phyloP scores from a whole-genome alignment of 2,329 filamentous ascomycete species.

The Monosporascus sp. region DNA sequence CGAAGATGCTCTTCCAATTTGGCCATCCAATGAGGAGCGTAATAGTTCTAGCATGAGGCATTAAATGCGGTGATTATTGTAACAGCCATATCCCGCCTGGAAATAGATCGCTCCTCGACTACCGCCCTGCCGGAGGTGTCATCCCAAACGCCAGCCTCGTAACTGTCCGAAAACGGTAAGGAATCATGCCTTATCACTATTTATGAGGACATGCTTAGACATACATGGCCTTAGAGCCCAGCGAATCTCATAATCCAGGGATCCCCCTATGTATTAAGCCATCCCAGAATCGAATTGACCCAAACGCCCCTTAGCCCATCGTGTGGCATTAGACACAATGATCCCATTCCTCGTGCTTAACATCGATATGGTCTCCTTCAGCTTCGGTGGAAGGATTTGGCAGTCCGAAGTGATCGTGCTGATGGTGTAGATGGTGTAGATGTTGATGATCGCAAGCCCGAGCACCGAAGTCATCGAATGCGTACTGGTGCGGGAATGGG shows the following conservation, averaged over 20 bases:
- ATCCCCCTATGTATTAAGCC: too few relatives aligned
- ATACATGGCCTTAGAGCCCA: too few relatives aligned
- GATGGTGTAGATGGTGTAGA: slow-evolving; percentile 17
- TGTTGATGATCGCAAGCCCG: slow-evolving; percentile 25
- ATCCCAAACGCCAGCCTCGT: background rate
- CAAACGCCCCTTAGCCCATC: background rate
- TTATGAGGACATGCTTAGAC: too few relatives aligned
- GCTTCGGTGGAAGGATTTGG: slow-evolving; percentile 19
- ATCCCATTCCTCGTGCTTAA: slow-evolving; percentile 33
- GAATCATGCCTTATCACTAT: too few relatives aligned
- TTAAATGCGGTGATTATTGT: background rate
- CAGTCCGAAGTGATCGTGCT: slow-evolving; percentile 18
- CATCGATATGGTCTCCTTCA: slow-evolving; percentile 20
- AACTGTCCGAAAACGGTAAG: background rate
- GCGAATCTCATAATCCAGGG: too few relatives aligned
- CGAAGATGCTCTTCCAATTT: too few relatives aligned
- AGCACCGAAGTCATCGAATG: slow-evolving; percentile 31
- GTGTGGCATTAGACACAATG: slow-evolving; percentile 46
- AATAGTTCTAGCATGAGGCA: background rate
- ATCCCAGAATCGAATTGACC: background rate
- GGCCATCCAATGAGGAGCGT: background rate
- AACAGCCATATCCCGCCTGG: background rate
- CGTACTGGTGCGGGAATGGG: slow-evolving; percentile 35
- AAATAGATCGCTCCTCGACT: background rate
- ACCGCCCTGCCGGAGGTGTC: background rate